phyloP scores from a whole-genome alignment of 148 eudicot genomes.

The Rhododendron vialii region DNA sequence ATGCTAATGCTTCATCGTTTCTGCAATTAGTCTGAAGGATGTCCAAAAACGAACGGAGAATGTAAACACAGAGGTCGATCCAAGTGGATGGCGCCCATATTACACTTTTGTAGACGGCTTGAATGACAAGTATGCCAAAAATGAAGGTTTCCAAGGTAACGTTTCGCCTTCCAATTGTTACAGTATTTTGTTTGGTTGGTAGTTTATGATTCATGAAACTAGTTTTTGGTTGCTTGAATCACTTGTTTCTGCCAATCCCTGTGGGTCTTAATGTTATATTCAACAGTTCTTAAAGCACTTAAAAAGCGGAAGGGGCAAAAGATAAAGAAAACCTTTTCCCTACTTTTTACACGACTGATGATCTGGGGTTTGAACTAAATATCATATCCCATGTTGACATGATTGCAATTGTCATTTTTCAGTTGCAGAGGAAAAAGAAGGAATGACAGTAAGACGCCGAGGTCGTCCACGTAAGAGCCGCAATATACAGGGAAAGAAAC shows the following conservation, averaged over 20 bases:
- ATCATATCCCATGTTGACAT: constrained; percentile 7
- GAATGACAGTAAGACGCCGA: constrained; percentile 54
- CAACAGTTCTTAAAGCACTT: neutral
- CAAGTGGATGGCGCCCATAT: constrained; percentile 93
- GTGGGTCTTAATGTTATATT: neutral
- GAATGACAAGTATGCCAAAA: constrained; percentile 68
- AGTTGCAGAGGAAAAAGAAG: constrained; percentile 70
- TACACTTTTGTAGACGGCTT: constrained; percentile 56
- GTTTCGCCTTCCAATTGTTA: neutral
- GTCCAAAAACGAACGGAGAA: constrained; percentile 60
- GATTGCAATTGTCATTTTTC: constrained; percentile 15
- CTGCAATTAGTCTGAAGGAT: constrained; percentile 47
- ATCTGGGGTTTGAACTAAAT: neutral
- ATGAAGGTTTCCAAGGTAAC: constrained; percentile 63
- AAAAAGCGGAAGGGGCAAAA: neutral
- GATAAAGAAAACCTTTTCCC: neutral
- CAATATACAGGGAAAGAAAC: constrained; percentile 67
- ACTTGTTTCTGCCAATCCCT: neutral
- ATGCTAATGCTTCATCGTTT: constrained; percentile 9
- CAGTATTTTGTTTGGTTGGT: neutral
- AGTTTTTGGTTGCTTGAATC: neutral
- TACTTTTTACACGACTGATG: neutral
- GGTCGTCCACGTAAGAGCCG: constrained; percentile 70
- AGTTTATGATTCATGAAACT: neutral
- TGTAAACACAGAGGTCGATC: constrained; percentile 80